phyloP scores from a whole-genome alignment of 768 basidiomycete species.

The Psilocybe cyanescens region DNA sequence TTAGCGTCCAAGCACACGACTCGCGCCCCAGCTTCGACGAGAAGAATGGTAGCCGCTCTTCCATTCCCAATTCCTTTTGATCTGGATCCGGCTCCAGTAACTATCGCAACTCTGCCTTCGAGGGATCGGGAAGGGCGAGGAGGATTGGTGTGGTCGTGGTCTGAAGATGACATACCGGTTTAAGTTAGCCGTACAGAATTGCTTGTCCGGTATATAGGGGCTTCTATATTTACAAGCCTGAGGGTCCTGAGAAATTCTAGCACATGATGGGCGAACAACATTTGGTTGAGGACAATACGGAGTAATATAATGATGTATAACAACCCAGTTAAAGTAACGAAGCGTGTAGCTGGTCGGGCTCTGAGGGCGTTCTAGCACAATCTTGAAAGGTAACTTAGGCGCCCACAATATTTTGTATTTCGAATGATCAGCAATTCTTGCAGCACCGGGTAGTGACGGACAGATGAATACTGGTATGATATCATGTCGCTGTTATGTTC shows the following conservation, averaged over 20 bases:
- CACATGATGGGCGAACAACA: too few species aligned
- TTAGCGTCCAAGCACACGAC: conserved; percentile 43
- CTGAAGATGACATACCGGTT: conserved; percentile 1
- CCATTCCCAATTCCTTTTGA: conserved; percentile 45
- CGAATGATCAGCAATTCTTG: too few species aligned
- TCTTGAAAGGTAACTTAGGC: background rate
- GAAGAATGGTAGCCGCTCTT: conserved; percentile 42
- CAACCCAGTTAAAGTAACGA: background rate
- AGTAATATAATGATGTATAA: background rate
- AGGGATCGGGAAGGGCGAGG: conserved; percentile 36
- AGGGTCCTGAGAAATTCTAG: too few species aligned
- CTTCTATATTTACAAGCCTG: too few species aligned
- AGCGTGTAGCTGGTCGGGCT: too few species aligned
- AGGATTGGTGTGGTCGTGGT: conserved; percentile 5
- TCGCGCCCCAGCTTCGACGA: conserved; percentile 42
- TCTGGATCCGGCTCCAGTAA: conserved; percentile 46
- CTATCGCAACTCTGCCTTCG: conserved; percentile 39
- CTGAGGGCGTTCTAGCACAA: background rate
- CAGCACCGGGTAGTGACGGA: too few species aligned
- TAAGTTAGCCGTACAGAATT: background rate
- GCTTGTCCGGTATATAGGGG: too few species aligned
- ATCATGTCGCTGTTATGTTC: too few species aligned
- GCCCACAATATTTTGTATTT: background rate
- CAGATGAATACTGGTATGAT: too few species aligned
- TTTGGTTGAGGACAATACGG: too few species aligned